Evolutionary conservation across 1,284 basidiomycete genomes (phyloP).

Genomic region (Caloboletus inedulis): DNA sequence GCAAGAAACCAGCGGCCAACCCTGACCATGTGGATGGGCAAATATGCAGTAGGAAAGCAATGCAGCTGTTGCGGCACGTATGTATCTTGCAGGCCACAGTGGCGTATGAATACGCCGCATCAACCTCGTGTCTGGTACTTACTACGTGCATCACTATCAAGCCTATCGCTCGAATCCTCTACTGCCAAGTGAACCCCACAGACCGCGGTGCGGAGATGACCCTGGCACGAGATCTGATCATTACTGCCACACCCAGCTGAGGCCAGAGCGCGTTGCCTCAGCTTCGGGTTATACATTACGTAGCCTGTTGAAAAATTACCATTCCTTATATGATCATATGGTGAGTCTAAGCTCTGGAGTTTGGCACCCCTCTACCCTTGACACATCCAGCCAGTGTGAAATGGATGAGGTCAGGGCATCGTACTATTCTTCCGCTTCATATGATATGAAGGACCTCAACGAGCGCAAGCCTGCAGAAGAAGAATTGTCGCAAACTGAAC

Average conservation of each 20-base stretch:
- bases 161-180: background rate
- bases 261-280: too few species aligned
- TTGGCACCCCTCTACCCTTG: background rate
- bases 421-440: background rate
- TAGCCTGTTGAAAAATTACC: background rate
- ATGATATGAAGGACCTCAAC: background rate
- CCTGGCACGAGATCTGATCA: background rate
- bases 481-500: slow-evolving; percentile 9
- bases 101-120: background rate
- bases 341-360: background rate
- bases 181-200: background rate
- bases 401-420: slow-evolving; percentile 1
- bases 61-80: background rate
- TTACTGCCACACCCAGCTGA: background rate
- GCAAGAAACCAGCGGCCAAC: background rate
- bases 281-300: background rate
- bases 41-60: background rate
- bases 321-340: background rate
- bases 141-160: background rate
- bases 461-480: slow-evolving; percentile 3
- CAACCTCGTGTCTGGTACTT: background rate
- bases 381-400: background rate
- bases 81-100: background rate
- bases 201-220: background rate
- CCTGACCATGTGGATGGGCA: background rate